Percentiles rank a stretch among this genome's conserved stretches.
phyloP scores from a whole-genome alignment of 345 rosid species.

The Passiflora organensis region DNA sequence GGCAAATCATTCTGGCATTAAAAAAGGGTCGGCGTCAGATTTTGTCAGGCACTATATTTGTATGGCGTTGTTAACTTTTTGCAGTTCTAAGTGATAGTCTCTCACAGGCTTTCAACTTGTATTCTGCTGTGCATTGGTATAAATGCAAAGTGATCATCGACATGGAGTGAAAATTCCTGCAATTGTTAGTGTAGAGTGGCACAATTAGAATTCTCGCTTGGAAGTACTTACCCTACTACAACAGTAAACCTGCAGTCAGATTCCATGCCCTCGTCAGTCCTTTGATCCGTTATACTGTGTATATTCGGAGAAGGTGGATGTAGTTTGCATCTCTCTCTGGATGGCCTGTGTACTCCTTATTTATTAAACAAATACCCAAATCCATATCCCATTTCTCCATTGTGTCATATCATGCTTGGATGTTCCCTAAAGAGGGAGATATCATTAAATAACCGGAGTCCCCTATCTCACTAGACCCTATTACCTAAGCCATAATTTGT shows the following conservation, averaged over 20 bases:
- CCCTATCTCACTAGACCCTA: no score
- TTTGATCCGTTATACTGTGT: no score
- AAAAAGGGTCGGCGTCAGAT: slow-evolving; percentile 25
- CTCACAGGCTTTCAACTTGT: slow-evolving; percentile 4
- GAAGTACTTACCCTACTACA: no score
- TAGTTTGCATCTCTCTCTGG: background rate
- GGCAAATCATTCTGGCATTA: slow-evolving; percentile 17
- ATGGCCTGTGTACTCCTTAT: no score
- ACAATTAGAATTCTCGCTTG: no score
- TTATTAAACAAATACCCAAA: no score
- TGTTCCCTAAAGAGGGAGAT: slow-evolving; percentile 33
- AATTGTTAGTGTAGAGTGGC: no score
- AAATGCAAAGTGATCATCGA: background rate
- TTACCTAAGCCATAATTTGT: no score
- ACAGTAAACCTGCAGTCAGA: no score
- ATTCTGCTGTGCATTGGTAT: background rate
- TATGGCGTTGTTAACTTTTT: slow-evolving; percentile 13
- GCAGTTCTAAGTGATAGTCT: slow-evolving; percentile 6
- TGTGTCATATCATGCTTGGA: slow-evolving; percentile 15
- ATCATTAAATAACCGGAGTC: slow-evolving; percentile 19
- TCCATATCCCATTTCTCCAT: background rate
- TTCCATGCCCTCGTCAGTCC: no score
- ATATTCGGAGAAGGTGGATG: no score
- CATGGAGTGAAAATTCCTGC: background rate
- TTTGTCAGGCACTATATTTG: slow-evolving; percentile 3